phyloP scores from a whole-genome alignment of 345 rosid species.

The Geranium rotundifolium region DNA sequence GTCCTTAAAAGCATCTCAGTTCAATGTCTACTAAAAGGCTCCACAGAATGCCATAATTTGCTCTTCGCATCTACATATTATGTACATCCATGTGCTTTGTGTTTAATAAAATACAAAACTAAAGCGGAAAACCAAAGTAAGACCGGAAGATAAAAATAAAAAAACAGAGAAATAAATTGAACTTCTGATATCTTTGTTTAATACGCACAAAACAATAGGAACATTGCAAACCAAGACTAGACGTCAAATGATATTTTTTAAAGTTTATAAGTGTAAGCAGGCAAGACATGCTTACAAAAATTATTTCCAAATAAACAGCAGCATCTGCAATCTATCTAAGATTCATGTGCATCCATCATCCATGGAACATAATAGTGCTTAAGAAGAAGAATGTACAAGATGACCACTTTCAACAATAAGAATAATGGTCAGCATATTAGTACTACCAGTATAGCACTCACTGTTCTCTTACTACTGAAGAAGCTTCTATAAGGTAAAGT shows the following conservation, averaged over 20 bases:
- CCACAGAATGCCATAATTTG: neutral
- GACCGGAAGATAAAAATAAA: neutral
- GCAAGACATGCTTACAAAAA: neutral
- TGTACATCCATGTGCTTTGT: neutral
- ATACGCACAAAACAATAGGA: neutral
- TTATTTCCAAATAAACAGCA: no score
- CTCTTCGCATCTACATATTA: neutral
- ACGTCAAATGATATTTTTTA: neutral
- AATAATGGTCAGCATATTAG: neutral
- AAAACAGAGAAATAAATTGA: neutral
- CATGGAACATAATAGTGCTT: no score
- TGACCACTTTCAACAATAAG: neutral
- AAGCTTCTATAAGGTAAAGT: neutral
- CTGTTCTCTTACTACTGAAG: neutral
- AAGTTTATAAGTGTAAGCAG: neutral
- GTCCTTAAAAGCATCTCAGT: neutral
- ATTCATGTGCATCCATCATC: no score
- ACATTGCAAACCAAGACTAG: neutral
- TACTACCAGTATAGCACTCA: neutral
- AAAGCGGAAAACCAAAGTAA: neutral
- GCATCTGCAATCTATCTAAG: no score
- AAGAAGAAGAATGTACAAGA: neutral
- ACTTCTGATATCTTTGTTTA: neutral
- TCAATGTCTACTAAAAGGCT: neutral
- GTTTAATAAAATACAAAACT: no score